Evolutionary conservation across 345 rosid species (phyloP).

Genomic region (Rhodomyrtus tomentosa): DNA sequence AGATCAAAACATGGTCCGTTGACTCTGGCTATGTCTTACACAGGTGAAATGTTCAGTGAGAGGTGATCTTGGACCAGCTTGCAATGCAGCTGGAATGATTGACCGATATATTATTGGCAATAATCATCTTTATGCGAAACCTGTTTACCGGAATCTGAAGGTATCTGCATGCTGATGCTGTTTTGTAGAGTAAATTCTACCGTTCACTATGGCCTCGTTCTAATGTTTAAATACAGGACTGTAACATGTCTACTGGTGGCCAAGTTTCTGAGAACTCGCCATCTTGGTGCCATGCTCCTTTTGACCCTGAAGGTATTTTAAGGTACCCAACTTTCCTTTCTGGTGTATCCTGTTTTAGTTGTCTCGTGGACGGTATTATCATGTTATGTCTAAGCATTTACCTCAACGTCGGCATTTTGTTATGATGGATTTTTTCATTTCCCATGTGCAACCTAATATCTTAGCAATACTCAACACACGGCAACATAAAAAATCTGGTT

Average conservation of each 20-base stretch:
- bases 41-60: constrained; percentile 36
- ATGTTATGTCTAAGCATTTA: not conserved
- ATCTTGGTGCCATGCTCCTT: constrained; percentile 41
- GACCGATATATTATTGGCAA: constrained; percentile 29
- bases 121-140: constrained; percentile 27
- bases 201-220: not conserved
- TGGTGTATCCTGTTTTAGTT: not conserved
- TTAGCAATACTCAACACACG: not conserved
- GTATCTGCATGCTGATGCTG: not conserved
- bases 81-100: constrained; percentile 40
- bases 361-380: not conserved
- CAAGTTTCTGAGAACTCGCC: constrained; percentile 22
- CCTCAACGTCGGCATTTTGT: not conserved
- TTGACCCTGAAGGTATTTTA: constrained; percentile 38
- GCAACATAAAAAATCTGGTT: not conserved
- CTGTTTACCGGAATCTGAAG: constrained; percentile 33
- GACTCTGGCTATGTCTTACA: not conserved
- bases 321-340: constrained; percentile 7
- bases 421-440: not conserved
- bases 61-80: constrained; percentile 38
- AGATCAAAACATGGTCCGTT: not conserved
- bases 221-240: constrained; percentile 13
- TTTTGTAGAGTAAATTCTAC: not conserved
- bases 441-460: not conserved
- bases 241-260: constrained; percentile 18